Evolutionary conservation across 2,329 filamentous ascomycete genomes (phyloP), one percentile per base, ranked within the genome.

Genomic region (Stylonectria norvegica): DNA sequence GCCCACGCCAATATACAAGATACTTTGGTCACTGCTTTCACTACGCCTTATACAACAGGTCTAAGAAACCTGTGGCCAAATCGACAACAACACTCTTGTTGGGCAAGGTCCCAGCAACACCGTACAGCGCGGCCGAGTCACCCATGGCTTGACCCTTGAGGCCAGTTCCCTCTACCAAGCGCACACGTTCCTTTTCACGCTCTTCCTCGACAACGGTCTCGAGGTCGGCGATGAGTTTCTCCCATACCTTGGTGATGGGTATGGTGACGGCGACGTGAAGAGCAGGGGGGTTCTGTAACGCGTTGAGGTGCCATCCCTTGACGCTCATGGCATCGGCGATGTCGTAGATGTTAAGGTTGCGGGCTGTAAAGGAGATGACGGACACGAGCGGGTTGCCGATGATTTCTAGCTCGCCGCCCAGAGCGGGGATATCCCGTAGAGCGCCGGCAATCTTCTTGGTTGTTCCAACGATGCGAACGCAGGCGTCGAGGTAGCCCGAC

Each of bases 31-130:
- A n/a, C n/a, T 34, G 34, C 34, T 33, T 25, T 33, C 30, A 35
- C 68, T 69, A 93, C 45, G 85, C 84, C 73, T 95, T 95, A 67
- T 96, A 96, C 65, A 96, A 63, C 37, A 93, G 84, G 68, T 97
- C 90, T 60, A 97, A 72, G 66, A 97, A 98, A 1, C 89, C 91
- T 52, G 77, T 87, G 2, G 90, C 91, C 60, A 98, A 68, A 56
- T 95, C 88, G 50, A 88, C 87, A 20, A 98, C 89, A 22, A 98
- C 84, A 53, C 86, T 89, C 78, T 97, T 97, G 63, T 98, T 94
- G 1, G 93, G 93, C 64, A 98, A 67, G 58, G 87, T 94, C 5
- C 93, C 93, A 0, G 93, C 93, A 42, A 98, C 90, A 39, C 93
- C 93, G 66, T 98, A 98, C 47, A 98, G 69, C 4, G 90, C 90